phyloP scores from a whole-genome alignment of 2,329 filamentous ascomycete genomes.

The Arthrobotrys megalospora region DNA sequence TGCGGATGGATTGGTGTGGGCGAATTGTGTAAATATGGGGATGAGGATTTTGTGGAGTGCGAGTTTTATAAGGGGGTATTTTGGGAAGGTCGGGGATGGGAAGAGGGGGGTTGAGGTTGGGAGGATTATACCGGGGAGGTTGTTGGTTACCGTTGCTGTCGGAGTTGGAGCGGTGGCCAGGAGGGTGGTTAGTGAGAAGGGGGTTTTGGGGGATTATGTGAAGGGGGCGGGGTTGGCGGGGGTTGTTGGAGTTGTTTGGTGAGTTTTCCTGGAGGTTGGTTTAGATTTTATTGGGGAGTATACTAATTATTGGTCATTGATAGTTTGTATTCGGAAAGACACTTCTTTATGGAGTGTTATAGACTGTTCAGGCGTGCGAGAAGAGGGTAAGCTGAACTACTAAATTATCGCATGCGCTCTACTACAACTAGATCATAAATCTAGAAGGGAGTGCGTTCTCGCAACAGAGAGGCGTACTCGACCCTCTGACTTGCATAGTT shows the following conservation, averaged over 20 bases:
- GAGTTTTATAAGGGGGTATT: conserved; percentile 79
- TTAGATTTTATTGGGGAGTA: not conserved
- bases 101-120: conserved; percentile 21
- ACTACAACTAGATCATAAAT: too few relatives aligned
- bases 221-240: conserved; percentile 47
- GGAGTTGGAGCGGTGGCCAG: conserved; percentile 61
- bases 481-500: too few relatives aligned
- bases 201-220: conserved; percentile 50
- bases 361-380: conserved; percentile 44
- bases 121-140: conserved; percentile 57
- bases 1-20: conserved; percentile 84
- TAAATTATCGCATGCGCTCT: too few relatives aligned
- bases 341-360: conserved; percentile 56
- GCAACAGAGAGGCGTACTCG: too few relatives aligned
- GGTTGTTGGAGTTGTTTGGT: conserved; percentile 61
- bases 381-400: not conserved
- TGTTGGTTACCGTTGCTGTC: conserved; percentile 59
- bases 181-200: conserved; percentile 55
- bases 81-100: conserved; percentile 66
- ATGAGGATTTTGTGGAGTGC: conserved; percentile 86
- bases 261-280: conserved; percentile 33
- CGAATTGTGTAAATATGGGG: conserved; percentile 91
- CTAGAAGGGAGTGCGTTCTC: too few relatives aligned
- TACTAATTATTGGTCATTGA: conserved; percentile 2
- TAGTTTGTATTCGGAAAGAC: conserved; percentile 59